Base-by-base conservation (phyloP, 148 eudicot genomes). In the Rhododendron ferrugineum region DNA sequence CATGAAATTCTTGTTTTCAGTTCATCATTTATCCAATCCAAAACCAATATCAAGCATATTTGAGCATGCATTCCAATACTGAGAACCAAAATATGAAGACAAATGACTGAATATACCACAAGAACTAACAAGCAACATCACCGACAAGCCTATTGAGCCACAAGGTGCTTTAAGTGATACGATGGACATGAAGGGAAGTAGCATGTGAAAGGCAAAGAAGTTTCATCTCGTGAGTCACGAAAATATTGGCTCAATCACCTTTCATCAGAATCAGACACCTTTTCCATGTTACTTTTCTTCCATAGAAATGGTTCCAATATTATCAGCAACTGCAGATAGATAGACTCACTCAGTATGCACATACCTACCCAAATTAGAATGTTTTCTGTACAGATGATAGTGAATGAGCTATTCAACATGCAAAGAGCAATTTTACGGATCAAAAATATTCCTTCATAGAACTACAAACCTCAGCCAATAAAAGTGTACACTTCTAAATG, bases 261-360 rank as follows among this genome's bases (percentile, higher is more conserved):
- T 92, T 97, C 98, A 68, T 86, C 87, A 28, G 73, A 46, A 84
- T 89, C 91, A 84, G 91, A 86, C 85, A 85, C 87, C 88, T 91
- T 90, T 6, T 92, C 9, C 40, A 74, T 74, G 80, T 86, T 47
- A 16, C 84, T 86, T 88, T 89, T 96, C 88, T 82, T 93, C 95
- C 99, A 95, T 79, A 87, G 79, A 86, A 95, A 89, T 82, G 98
- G 98, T 90, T 97, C 99, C 90, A 94, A 52, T 52, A 95, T 58
- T 60, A 97, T 87, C 84, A 88, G 91, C 89, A 95, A 87, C 99
- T 97, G 95, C 81, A 89, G 85, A 70, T 37, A 78, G 52, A 72
- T 83, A 82, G 78, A 79, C 28, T 46, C 10, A 82, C 37, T 75
- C 52, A 37, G 78, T 81, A 77, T 62, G 62, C 9, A 46, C 60